phyloP scores from a whole-genome alignment of 1,284 basidiomycete genomes.

The Malassezia yamatoensis region DNA sequence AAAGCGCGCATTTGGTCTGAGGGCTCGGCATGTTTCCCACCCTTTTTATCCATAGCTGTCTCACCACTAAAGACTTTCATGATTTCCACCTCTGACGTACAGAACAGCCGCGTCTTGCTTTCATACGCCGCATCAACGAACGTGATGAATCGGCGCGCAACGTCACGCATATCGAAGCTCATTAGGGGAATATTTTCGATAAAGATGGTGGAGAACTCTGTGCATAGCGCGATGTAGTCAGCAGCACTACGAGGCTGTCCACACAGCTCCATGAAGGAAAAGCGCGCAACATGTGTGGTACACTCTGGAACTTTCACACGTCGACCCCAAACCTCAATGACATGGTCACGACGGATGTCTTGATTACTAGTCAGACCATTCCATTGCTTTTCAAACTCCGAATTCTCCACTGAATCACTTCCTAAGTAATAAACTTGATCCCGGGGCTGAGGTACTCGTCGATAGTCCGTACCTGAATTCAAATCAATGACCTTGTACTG shows the following conservation, averaged over 20 bases:
- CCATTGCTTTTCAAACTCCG: slow-evolving; percentile 74
- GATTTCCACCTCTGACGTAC: slow-evolving; percentile 36
- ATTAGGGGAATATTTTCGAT: slow-evolving; percentile 75
- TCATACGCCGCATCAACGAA: slow-evolving; percentile 74
- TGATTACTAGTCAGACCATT: slow-evolving; percentile 58
- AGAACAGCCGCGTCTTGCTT: slow-evolving; percentile 39
- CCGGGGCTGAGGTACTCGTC: slow-evolving; percentile 49
- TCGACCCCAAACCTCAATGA: slow-evolving; percentile 79
- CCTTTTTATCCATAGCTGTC: slow-evolving; percentile 18
- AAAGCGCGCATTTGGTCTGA: slow-evolving; percentile 38
- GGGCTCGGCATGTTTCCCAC: slow-evolving; percentile 2
- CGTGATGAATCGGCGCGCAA: slow-evolving; percentile 83
- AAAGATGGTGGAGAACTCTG: slow-evolving; percentile 76
- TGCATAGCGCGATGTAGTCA: slow-evolving; percentile 90
- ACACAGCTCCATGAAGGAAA: slow-evolving; percentile 78
- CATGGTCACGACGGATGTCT: slow-evolving; percentile 59
- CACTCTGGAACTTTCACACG: slow-evolving; percentile 60
- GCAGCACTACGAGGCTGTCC: slow-evolving; percentile 80
- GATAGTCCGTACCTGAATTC: slow-evolving; percentile 78
- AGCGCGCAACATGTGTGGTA: slow-evolving; percentile 63
- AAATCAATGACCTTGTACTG: slow-evolving; percentile 79
- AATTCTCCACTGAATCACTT: slow-evolving; percentile 57
- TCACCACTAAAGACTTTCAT: slow-evolving; percentile 35
- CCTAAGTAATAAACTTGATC: slow-evolving; percentile 87
- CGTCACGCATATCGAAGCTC: slow-evolving; percentile 73